Conservation (phyloP, 2,329 filamentous ascomycete genomes). For the Bipolaris bicolor region DNA sequence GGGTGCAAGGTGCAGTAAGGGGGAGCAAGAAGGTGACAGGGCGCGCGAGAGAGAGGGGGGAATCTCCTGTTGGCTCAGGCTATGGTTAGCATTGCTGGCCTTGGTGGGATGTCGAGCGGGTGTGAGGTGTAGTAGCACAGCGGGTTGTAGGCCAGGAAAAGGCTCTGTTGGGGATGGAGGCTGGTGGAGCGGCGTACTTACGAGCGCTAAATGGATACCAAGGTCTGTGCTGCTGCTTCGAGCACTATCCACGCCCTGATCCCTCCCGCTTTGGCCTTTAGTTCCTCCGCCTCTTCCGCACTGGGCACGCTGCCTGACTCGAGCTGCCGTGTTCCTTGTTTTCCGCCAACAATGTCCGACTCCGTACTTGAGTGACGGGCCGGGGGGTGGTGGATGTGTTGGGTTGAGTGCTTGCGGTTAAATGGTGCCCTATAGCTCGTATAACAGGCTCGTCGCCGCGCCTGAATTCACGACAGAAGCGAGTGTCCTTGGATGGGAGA, state of each 20-base stretch:
- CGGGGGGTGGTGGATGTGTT: too few species aligned
- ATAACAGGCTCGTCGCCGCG: background rate
- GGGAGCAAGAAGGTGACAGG: background rate
- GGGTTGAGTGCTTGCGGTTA: too few species aligned
- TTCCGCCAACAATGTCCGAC: constrained; percentile 1
- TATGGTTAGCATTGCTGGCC: constrained; percentile 31
- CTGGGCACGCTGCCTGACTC: constrained; percentile 10
- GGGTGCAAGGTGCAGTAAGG: background rate
- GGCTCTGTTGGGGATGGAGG: constrained; percentile 32
- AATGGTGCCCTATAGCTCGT: too few species aligned
- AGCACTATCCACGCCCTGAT: constrained; percentile 15
- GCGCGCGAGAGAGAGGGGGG: background rate
- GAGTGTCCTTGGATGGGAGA: background rate
- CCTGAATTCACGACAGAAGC: background rate
- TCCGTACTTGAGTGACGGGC: background rate
- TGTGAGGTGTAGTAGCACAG: constrained; percentile 17
- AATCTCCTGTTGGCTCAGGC: constrained; percentile 21
- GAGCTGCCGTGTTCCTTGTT: constrained; percentile 5
- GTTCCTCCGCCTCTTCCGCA: constrained; percentile 25
- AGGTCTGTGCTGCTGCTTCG: constrained; percentile 14
- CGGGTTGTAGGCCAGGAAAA: constrained; percentile 9
- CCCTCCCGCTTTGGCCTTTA: constrained; percentile 25
- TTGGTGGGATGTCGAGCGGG: constrained; percentile 18
- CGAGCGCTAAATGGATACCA: constrained; percentile 3
- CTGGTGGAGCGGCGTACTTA: constrained; percentile 26